phyloP scores from a whole-genome alignment of 345 rosid genomes.

The Alliaria petiolata region DNA sequence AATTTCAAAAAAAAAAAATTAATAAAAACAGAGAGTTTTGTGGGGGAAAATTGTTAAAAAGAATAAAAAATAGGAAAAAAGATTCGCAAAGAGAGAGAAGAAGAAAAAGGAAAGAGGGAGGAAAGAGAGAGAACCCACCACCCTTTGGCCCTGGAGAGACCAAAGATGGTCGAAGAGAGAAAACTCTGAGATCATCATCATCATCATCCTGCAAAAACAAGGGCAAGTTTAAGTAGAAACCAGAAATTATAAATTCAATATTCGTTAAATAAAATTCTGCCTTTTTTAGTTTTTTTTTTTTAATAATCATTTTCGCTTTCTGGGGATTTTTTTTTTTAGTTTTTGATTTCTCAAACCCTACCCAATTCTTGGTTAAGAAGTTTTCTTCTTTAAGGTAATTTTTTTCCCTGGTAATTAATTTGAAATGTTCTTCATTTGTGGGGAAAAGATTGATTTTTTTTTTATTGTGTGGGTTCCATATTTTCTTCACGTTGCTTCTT shows the following conservation, averaged over 20 bases:
- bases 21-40: conserved; percentile 21
- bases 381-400: conserved; percentile 20
- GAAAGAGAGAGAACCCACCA: conserved; percentile 23
- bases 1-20: conserved; percentile 6
- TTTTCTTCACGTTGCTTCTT: conserved; percentile 48
- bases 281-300: background rate
- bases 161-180: conserved; percentile 60
- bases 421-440: background rate
- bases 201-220: conserved; percentile 18
- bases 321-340: conserved; percentile 31
- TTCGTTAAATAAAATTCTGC: background rate
- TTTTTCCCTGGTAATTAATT: background rate
- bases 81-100: conserved; percentile 13
- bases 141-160: conserved; percentile 43
- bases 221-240: conserved; percentile 46
- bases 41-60: conserved; percentile 25
- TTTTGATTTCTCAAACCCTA: conserved; percentile 37
- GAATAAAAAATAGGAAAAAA: conserved; percentile 6
- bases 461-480: conserved; percentile 17
- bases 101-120: conserved; percentile 17
- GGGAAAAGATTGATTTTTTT: background rate
- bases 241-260: background rate
- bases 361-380: conserved; percentile 20
- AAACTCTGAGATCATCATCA: conserved; percentile 71
- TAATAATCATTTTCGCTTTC: conserved; percentile 1